Percentiles rank a stretch among this genome's conserved stretches.
phyloP scores from a whole-genome alignment of 176 grass and related monocot genomes.

The Dendrocalamus sinicus region DNA sequence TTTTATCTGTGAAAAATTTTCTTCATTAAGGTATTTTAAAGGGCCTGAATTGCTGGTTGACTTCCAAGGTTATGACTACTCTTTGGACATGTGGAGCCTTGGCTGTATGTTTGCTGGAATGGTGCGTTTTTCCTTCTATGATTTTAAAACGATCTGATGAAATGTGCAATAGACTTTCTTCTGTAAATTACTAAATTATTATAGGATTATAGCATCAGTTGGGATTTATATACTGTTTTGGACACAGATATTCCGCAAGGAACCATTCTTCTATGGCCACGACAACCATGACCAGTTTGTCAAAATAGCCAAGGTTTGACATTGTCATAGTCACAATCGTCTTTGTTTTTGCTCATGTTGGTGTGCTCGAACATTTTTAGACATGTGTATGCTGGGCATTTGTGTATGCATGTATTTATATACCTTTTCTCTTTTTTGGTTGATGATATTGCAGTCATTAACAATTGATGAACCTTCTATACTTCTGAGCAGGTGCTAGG shows the following conservation, averaged over 20 bases:
- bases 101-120: conserved; percentile 89
- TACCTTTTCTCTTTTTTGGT: neutral
- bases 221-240: conserved; percentile 24
- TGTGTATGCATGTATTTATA: neutral
- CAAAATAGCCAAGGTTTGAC: conserved; percentile 76
- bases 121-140: conserved; percentile 36
- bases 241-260: conserved; percentile 78
- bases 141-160: conserved; percentile 3
- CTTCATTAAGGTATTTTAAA: conserved; percentile 72
- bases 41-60: conserved; percentile 78
- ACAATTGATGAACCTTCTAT: neutral
- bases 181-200: conserved; percentile 4
- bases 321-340: conserved; percentile 14
- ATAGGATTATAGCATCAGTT: neutral
- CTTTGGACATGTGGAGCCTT: conserved; percentile 88
- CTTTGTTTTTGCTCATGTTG: conserved; percentile 15
- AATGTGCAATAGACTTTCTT: conserved; percentile 15
- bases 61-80: conserved; percentile 76
- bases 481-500: conserved; percentile 66
- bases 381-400: neutral
- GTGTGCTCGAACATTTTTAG: neutral
- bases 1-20: conserved; percentile 6
- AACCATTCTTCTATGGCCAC: conserved; percentile 85
- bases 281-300: conserved; percentile 87
- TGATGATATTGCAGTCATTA: no score